These are phyloP conservation scores for Metschnikowia koreensis DNA, from an alignment of 805 yeast species.

Conservation along the genomic window DNA sequence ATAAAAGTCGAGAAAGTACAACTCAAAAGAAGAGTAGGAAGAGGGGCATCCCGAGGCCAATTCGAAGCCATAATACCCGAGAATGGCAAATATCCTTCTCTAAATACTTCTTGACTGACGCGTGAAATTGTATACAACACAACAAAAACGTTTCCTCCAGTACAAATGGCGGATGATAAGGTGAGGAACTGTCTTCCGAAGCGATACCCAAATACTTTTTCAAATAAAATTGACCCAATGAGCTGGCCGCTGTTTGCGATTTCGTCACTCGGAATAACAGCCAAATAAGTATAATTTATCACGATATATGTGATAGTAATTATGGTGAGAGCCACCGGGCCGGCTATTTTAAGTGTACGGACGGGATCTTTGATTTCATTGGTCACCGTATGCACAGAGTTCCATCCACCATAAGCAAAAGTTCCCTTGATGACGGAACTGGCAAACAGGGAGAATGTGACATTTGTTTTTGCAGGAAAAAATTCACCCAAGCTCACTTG, in stretches of 20 bases:
- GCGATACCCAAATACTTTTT: slow-evolving; percentile 51
- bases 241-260: slow-evolving; percentile 54
- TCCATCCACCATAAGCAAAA: slow-evolving; percentile 66
- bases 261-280: slow-evolving; percentile 53
- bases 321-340: slow-evolving; percentile 51
- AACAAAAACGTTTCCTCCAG: slow-evolving; percentile 63
- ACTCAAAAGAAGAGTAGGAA: slow-evolving; percentile 49
- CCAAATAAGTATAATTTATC: slow-evolving; percentile 56
- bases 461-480: slow-evolving; percentile 29
- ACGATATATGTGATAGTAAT: slow-evolving; percentile 49
- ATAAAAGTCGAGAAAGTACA: slow-evolving; percentile 40
- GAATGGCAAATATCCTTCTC: slow-evolving; percentile 62
- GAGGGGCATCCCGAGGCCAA: slow-evolving; percentile 55
- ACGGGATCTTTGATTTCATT: slow-evolving; percentile 61
- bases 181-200: slow-evolving; percentile 56
- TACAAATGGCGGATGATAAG: slow-evolving; percentile 55
- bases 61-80: slow-evolving; percentile 52
- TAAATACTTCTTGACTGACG: slow-evolving; percentile 61
- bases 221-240: slow-evolving; percentile 57
- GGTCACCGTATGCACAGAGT: slow-evolving; percentile 56
- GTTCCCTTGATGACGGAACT: slow-evolving; percentile 56
- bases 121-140: slow-evolving; percentile 58
- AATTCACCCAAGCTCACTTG: slow-evolving; percentile 36
- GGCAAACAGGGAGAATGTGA: slow-evolving; percentile 47
- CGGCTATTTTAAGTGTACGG: slow-evolving; percentile 57